Evolutionary conservation across 2,329 filamentous ascomycete species (phyloP).

Genomic region (Fusarium anguioides): DNA sequence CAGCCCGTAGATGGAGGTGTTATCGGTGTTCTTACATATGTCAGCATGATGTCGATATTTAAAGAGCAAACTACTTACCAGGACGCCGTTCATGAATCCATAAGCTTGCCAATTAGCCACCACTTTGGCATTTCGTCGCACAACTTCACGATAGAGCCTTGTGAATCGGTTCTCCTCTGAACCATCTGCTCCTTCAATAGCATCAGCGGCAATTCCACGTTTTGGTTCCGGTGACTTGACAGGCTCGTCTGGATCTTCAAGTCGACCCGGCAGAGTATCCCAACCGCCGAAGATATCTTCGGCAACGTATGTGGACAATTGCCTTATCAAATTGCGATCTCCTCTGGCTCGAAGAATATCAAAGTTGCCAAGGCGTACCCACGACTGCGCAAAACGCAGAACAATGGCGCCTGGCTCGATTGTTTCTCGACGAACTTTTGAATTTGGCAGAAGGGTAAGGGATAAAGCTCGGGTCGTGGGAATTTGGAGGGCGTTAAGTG

Average conservation of each 20-base stretch:
- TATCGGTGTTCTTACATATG: constrained; percentile 80
- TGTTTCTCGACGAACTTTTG: constrained; percentile 79
- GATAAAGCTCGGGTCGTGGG: constrained; percentile 89
- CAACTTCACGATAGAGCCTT: constrained; percentile 87
- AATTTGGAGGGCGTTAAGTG: constrained; percentile 84
- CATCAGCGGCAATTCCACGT: constrained; percentile 65
- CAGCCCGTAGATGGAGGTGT: constrained; percentile 89
- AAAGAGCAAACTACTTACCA: constrained; percentile 54
- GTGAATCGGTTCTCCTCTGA: constrained; percentile 86
- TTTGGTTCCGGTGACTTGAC: constrained; percentile 55
- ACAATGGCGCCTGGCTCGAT: constrained; percentile 94
- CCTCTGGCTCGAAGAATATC: constrained; percentile 87
- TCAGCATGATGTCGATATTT: constrained; percentile 34
- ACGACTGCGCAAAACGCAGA: constrained; percentile 87
- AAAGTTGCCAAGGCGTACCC: constrained; percentile 95
- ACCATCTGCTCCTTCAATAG: constrained; percentile 74
- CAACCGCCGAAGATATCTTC: constrained; percentile 90
- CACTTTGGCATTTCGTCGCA: constrained; percentile 83
- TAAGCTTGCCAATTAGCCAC: constrained; percentile 98
- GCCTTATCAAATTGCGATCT: constrained; percentile 78
- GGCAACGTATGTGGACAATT: constrained; percentile 83
- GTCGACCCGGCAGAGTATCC: constrained; percentile 78
- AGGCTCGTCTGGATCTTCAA: constrained; percentile 63
- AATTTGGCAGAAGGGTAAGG: constrained; percentile 78
- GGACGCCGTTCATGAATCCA: constrained; percentile 98